Evolutionary conservation across 495 filamentous ascomycete species (phyloP), one percentile per base, ranked within the genome.

Genomic region (Chaetomium tenue): DNA sequence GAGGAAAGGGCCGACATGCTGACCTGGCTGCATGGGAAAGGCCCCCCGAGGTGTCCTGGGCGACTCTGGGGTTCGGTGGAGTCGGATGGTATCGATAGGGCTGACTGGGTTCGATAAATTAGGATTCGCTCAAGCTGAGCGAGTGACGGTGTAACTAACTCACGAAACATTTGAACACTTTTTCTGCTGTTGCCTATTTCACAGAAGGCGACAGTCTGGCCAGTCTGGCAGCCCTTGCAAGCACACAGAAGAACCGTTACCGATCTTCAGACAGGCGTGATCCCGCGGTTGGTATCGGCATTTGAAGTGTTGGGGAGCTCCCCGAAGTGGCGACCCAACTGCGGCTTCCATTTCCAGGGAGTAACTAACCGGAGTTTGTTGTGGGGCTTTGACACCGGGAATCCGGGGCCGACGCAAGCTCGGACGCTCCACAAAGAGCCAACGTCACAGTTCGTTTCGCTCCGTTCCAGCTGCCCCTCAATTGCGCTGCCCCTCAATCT

Each of bases 361-460:
- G 33, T 7, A 11, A 37, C 6, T 7, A 11, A 37, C 6, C 33
- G 33, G 33, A 37, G 6, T 37, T 37, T 8, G 8, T 30, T 28
- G 25, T 30, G 20, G 58, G 44, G 58, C 22, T 44, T n/a, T 39
- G 25, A 26, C 26, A 39, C 23, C 28, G 16, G 23, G 22, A 58
- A 58, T 58, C 54, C 44, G 61, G 61, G 61, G 53, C 25, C 23
- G 61, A 23, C 4, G 40, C 13, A 50, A 58, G 56, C 39, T 58
- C 22, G 22, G 56, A 40, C 51, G 20, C 56, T 47, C 42, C 58
- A 60, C 42, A 30, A n/a, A 33, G n/a, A 37, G 11, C 20, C 12
- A 39, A 62, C 59, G 63, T 63, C 63, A 65, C 66, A 58, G 48
- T 20, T 61, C 44, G 51, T 61, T 52, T 60, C 66, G 39, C 59